Percentiles rank a stretch among this genome's conserved stretches.
These are phyloP conservation scores for Endotrypanum monterogeii DNA, from an alignment of 208 protist species.

Conservation along the genomic window DNA sequence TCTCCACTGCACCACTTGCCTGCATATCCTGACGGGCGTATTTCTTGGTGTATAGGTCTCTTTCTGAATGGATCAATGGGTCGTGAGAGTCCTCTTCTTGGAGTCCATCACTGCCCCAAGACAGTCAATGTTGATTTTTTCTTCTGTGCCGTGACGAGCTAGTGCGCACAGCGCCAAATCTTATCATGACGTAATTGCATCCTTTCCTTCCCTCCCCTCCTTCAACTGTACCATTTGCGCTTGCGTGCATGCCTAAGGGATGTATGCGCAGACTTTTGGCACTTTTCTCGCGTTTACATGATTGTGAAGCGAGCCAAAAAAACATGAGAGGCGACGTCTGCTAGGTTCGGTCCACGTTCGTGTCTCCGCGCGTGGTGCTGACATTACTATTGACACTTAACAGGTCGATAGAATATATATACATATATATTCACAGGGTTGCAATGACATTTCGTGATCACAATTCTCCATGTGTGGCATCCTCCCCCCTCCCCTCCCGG, in stretches of 20 bases:
- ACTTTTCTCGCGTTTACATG: not conserved
- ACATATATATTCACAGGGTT: no score
- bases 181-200: not conserved
- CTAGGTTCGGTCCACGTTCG: not conserved
- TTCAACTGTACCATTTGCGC: not conserved
- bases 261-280: not conserved
- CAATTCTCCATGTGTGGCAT: no score
- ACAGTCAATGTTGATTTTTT: not conserved
- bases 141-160: not conserved
- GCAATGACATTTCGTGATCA: no score
- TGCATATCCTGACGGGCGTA: not conserved
- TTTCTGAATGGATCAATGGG: not conserved
- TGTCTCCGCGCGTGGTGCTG: not conserved
- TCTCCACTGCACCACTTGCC: not conserved
- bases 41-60: not conserved
- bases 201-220: not conserved
- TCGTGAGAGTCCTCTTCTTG: not conserved
- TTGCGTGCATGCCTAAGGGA: not conserved
- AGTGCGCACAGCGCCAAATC: not conserved
- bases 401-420: no score
- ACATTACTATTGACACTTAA: not conserved
- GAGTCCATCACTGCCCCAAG: not conserved
- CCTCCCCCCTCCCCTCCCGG: no score
- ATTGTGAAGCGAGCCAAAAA: not conserved
- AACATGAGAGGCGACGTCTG: not conserved